Percentiles rank a stretch among this genome's conserved stretches.
These are phyloP conservation scores for Arachis hypogaea DNA, from an alignment of 306 rosid genomes.

Conservation along the genomic window DNA sequence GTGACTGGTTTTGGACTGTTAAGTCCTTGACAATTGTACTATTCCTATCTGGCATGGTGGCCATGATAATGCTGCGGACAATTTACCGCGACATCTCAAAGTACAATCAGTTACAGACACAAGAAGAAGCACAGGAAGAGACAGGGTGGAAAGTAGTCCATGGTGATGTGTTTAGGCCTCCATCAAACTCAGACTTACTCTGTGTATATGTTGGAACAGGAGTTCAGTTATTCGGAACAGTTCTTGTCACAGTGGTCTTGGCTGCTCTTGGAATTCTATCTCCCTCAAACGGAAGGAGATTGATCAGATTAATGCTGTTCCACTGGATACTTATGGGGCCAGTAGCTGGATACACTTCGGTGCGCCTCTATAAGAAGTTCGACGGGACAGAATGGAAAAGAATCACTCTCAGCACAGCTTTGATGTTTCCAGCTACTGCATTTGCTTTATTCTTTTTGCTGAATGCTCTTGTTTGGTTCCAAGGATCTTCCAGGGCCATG, in stretches of 20 bases:
- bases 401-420: conserved; percentile 25
- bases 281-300: conserved; percentile 34
- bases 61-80: conserved; percentile 40
- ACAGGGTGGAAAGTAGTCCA: conserved; percentile 41
- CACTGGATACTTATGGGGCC: conserved; percentile 32
- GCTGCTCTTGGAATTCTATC: conserved; percentile 37
- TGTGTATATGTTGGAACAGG: conserved; percentile 42
- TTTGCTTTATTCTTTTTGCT: conserved; percentile 32
- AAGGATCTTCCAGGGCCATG: conserved; percentile 38
- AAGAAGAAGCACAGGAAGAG: conserved; percentile 40
- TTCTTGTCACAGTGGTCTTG: conserved; percentile 36
- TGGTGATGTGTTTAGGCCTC: conserved; percentile 41
- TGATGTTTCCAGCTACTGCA: conserved; percentile 27
- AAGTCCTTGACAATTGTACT: conserved; percentile 28
- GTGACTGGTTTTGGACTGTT: conserved; percentile 41
- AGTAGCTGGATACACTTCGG: conserved; percentile 22
- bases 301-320: conserved; percentile 40
- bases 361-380: conserved; percentile 28
- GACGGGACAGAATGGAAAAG: conserved; percentile 30
- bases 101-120: conserved; percentile 34
- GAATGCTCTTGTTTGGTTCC: conserved; percentile 37
- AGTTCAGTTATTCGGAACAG: conserved; percentile 38
- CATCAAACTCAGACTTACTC: conserved; percentile 30
- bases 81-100: conserved; percentile 37
- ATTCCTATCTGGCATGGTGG: conserved; percentile 41